These are phyloP conservation scores for Pseudogymnoascus sp. DNA, from an alignment of 2,329 filamentous ascomycete genomes.

Conservation along the genomic window DNA sequence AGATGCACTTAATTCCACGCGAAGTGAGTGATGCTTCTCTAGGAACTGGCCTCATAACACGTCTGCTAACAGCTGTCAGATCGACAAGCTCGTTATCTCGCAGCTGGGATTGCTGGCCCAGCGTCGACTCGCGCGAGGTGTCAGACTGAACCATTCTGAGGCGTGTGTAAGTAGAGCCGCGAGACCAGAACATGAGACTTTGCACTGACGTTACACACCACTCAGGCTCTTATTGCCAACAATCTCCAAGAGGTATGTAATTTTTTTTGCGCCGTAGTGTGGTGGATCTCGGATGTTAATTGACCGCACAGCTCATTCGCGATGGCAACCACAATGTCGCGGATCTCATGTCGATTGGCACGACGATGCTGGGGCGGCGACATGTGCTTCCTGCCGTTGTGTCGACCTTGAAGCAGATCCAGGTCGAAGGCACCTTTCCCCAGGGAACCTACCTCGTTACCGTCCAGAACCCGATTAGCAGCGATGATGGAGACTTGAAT, in stretches of 20 bases:
- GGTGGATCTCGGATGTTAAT: constrained; percentile 8
- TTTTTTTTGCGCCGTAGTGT: constrained; percentile 6
- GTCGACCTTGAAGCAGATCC: constrained; percentile 71
- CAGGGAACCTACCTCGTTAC: constrained; percentile 91
- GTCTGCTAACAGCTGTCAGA: constrained; percentile 42
- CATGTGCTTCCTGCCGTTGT: constrained; percentile 83
- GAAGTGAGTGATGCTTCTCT: constrained; percentile 33
- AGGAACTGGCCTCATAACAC: not conserved
- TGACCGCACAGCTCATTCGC: constrained; percentile 64
- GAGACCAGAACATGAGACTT: not conserved
- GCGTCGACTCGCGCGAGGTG: constrained; percentile 75
- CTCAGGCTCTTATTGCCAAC: constrained; percentile 70
- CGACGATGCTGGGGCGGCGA: constrained; percentile 85
- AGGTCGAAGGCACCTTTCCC: constrained; percentile 90
- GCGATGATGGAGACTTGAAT: constrained; percentile 79
- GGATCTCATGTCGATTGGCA: constrained; percentile 86
- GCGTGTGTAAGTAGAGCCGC: constrained; percentile 53
- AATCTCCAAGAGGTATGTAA: constrained; percentile 71
- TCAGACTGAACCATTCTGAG: constrained; percentile 85
- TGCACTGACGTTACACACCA: not conserved
- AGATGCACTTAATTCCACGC: constrained; percentile 43
- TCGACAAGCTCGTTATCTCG: constrained; percentile 92
- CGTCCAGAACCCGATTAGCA: constrained; percentile 80
- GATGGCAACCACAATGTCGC: constrained; percentile 90
- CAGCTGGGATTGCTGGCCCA: constrained; percentile 85